These are phyloP conservation scores for Ceratocystiopsis minuta DNA, from an alignment of 2,329 filamentous ascomycete genomes.

Conservation along the genomic window DNA sequence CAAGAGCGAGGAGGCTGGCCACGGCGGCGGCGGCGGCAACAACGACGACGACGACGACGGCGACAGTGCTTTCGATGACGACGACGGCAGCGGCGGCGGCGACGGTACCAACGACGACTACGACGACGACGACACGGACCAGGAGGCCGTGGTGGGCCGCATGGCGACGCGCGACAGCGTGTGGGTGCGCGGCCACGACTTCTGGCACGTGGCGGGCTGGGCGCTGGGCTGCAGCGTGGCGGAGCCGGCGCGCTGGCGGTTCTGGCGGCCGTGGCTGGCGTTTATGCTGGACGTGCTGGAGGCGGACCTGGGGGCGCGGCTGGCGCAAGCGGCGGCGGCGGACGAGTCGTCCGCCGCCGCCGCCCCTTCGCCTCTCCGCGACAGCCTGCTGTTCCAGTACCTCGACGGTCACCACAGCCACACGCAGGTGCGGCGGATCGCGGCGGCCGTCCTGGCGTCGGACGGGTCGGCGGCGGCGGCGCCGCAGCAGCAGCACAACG, in stretches of 20 bases:
- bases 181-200: constrained; percentile 63
- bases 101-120: constrained; percentile 20
- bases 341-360: neutral
- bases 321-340: constrained; percentile 23
- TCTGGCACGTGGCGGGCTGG: constrained; percentile 84
- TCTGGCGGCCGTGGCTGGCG: constrained; percentile 66
- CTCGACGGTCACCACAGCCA: constrained; percentile 27
- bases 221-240: constrained; percentile 73
- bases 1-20: neutral
- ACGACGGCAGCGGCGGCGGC: constrained; percentile 15
- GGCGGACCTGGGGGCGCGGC: constrained; percentile 44
- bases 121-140: constrained; percentile 25
- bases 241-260: constrained; percentile 57
- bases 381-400: constrained; percentile 45
- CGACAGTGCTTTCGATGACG: constrained; percentile 7
- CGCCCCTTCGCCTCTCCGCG: constrained; percentile 19
- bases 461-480: constrained; percentile 37
- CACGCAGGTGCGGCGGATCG: constrained; percentile 32
- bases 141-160: constrained; percentile 34
- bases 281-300: constrained; percentile 66
- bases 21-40: neutral
- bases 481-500: constrained; percentile 30
- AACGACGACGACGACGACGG: neutral
- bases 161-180: constrained; percentile 48
- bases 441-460: constrained; percentile 45